Evolutionary conservation across 2,329 filamentous ascomycete species (phyloP).

Genomic region (Fusarium haematococcum): DNA sequence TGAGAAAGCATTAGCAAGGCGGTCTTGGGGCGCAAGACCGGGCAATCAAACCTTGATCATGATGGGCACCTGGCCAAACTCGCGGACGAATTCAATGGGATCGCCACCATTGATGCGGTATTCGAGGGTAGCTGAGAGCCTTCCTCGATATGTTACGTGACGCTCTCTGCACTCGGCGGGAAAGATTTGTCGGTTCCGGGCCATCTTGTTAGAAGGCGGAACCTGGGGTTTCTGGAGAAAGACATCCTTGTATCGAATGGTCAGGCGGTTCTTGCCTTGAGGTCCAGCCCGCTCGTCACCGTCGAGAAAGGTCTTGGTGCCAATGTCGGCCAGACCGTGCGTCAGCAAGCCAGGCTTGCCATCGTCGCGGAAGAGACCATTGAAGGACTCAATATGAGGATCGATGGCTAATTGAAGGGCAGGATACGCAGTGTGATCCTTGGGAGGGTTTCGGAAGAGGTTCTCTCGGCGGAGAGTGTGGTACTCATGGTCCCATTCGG

Average conservation of each 20-base stretch:
- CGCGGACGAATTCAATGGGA: slow-evolving; percentile 82
- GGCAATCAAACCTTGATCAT: slow-evolving; percentile 83
- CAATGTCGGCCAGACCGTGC: slow-evolving; percentile 87
- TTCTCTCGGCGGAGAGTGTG: slow-evolving; percentile 87
- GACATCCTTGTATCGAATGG: slow-evolving; percentile 82
- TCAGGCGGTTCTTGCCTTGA: slow-evolving; percentile 77
- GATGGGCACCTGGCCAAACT: slow-evolving; percentile 89
- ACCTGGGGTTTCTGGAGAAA: slow-evolving; percentile 85
- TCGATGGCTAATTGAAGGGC: slow-evolving; percentile 85
- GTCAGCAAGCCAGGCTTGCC: slow-evolving; percentile 72
- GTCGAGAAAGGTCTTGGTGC: slow-evolving; percentile 87
- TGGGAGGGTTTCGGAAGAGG: slow-evolving; percentile 89
- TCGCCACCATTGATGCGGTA: slow-evolving; percentile 90
- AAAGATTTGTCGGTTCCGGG: slow-evolving; percentile 84
- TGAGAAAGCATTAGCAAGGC: slow-evolving; percentile 50
- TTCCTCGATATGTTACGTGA: slow-evolving; percentile 90
- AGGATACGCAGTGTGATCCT: slow-evolving; percentile 89
- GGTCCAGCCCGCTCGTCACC: slow-evolving; percentile 74
- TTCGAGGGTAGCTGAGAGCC: slow-evolving; percentile 84
- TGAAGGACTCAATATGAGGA: slow-evolving; percentile 96
- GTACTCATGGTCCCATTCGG: slow-evolving; percentile 86
- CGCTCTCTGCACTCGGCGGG: slow-evolving; percentile 95
- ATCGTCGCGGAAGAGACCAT: slow-evolving; percentile 82
- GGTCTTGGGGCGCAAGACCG: not conserved
- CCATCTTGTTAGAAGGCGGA: slow-evolving; percentile 85